Base-by-base conservation (phyloP, 164 flowering plant species). In the Cinnamomum chago region DNA sequence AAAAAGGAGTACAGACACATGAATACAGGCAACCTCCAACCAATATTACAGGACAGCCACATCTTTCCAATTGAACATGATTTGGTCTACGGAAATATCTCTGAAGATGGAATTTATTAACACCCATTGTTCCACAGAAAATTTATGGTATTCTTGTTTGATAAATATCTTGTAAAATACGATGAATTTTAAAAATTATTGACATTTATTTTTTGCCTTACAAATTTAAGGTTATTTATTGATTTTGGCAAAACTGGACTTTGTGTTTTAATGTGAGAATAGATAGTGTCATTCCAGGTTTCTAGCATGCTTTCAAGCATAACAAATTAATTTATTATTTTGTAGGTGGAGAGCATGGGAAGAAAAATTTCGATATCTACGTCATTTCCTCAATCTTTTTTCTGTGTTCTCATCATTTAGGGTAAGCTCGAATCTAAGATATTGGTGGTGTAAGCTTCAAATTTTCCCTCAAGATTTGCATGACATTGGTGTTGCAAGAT, bases 261-360 rank as follows among this genome's bases (percentile, higher is more conserved):
- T 55, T 55, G 18, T 15, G 60, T 55, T 55, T 15, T 15, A 14
- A 15, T 20, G 5, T 55, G 4, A 55, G 60, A 20, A 18, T 55
- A 20, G 60, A 55, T 11, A 55, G 60, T 15, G 60, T 3, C 6
- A 20, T 15, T 55, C 60, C 13, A 2, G 60, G 60, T 55, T 15
- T 40, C 60, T 5, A 55, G n/a, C n/a, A 14, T 67, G 10, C 17
- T 73, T 23, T 22, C 17, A 25, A 64, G 58, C 50, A 68, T 62
- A 35, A 24, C 33, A 33, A 64, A 62, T 27, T 24, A 18, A 47
- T 30, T 69, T 65, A 75, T 14, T 78, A 9, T 70, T 74, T 82
- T 83, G 74, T 86, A 94, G 98, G 88, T 89, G 90, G 90, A 87
- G 84, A 77, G 75, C 72, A 22, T 85, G 85, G 89, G 91, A 88